A percentile compares a stretch with the other conserved stretches of the same genome.
phyloP scores from a whole-genome alignment of 352 stramenopile species.

The Nothophytophthora sp. region DNA sequence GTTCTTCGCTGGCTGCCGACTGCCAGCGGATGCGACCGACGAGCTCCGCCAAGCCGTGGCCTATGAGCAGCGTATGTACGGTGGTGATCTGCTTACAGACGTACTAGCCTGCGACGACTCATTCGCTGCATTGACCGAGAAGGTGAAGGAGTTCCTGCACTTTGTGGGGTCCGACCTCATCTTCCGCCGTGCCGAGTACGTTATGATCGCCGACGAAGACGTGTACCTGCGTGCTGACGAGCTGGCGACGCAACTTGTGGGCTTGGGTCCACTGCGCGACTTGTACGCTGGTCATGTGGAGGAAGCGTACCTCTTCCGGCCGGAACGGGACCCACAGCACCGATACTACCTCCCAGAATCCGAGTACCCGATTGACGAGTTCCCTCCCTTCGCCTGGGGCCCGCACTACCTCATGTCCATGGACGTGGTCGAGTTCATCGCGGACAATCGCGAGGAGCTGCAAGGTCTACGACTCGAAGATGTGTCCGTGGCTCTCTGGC shows the following conservation, averaged over 20 bases:
- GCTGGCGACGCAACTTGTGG: conserved; percentile 10
- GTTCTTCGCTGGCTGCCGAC: conserved; percentile 32
- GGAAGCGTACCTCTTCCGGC: conserved; percentile 7
- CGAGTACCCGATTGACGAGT: conserved; percentile 30
- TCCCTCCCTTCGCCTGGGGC: conserved; percentile 43
- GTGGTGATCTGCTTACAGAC: conserved; percentile 39
- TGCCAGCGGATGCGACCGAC: conserved; percentile 7
- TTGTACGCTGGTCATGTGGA: conserved; percentile 42
- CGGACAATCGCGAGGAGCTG: conserved; percentile 23
- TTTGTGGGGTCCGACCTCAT: conserved; percentile 18
- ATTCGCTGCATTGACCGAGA: conserved; percentile 45
- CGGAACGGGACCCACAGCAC: conserved; percentile 25
- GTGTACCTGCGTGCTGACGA: conserved; percentile 42
- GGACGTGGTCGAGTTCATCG: conserved; percentile 40
- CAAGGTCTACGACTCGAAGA: conserved; percentile 41
- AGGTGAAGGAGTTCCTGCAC: conserved; percentile 49
- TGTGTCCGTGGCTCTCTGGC: conserved; percentile 38
- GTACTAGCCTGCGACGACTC: conserved; percentile 48
- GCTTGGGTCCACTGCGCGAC: background rate
- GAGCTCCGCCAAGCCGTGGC: conserved; percentile 20
- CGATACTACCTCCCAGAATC: conserved; percentile 36
- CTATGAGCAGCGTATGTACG: conserved; percentile 34
- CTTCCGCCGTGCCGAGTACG: conserved; percentile 12
- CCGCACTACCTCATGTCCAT: conserved; percentile 54
- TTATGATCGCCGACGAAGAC: conserved; percentile 72